Percentiles rank a stretch among this genome's conserved stretches.
Evolutionary conservation across 2,329 filamentous ascomycete species (phyloP).

Genomic region (Ascomycota sp.): DNA sequence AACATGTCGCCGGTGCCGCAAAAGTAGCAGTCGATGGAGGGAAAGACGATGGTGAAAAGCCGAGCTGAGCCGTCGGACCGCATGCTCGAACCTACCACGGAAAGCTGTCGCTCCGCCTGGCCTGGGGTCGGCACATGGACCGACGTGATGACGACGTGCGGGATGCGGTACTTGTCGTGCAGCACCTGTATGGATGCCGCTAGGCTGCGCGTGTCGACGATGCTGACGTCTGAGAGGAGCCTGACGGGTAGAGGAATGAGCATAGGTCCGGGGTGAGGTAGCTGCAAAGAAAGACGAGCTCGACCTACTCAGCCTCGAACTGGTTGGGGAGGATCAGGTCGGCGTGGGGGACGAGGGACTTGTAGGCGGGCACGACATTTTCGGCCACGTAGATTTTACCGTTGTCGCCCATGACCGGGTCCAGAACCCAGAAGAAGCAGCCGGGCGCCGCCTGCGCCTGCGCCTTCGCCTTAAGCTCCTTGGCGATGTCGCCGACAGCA

Average conservation of each 20-base stretch:
- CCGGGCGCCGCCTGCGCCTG: constrained; percentile 39
- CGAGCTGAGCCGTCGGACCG: constrained; percentile 43
- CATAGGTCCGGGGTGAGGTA: not conserved
- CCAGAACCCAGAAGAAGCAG: constrained; percentile 88
- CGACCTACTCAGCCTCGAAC: constrained; percentile 76
- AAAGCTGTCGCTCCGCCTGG: constrained; percentile 32
- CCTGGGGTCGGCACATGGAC: constrained; percentile 44
- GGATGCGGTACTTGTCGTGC: constrained; percentile 55
- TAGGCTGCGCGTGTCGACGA: constrained; percentile 54
- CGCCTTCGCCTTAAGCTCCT: constrained; percentile 52
- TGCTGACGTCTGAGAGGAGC: constrained; percentile 66
- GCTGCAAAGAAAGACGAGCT: not conserved
- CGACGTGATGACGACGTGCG: constrained; percentile 85
- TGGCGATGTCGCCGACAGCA: constrained; percentile 65
- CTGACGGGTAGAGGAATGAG: constrained; percentile 21
- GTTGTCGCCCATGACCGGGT: constrained; percentile 97
- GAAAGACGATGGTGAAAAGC: constrained; percentile 76
- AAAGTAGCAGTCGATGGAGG: constrained; percentile 81
- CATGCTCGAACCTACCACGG: constrained; percentile 60
- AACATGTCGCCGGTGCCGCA: constrained; percentile 98
- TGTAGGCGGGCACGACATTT: constrained; percentile 83
- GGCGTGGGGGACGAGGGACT: constrained; percentile 54
- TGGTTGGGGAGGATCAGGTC: constrained; percentile 92
- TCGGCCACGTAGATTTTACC: constrained; percentile 78
- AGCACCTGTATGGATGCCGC: constrained; percentile 54